These are phyloP conservation scores for Ophiostoma himal-ulmi DNA, from an alignment of 2,329 filamentous ascomycete species.

Conservation along the genomic window DNA sequence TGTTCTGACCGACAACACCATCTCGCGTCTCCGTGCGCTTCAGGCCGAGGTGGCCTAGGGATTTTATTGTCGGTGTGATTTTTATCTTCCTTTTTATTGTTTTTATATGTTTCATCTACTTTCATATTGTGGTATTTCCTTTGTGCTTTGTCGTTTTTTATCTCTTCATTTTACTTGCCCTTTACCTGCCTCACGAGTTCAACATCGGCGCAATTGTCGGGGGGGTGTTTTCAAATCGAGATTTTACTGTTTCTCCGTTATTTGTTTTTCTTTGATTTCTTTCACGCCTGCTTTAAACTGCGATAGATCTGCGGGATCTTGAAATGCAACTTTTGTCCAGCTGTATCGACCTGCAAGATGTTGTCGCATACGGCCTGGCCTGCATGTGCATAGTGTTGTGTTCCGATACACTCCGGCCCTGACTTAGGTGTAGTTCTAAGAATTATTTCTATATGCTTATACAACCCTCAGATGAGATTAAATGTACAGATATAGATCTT, in stretches of 20 bases:
- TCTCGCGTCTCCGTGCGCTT: slow-evolving; percentile 13
- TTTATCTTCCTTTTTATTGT: neutral
- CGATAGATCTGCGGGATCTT: neutral
- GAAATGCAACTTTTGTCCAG: neutral
- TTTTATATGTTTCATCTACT: neutral
- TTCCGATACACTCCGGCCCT: neutral
- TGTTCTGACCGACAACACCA: slow-evolving; percentile 14
- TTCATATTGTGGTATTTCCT: neutral
- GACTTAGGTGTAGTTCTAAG: too few relatives aligned
- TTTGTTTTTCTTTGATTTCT: neutral
- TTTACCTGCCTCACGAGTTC: neutral
- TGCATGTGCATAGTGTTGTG: neutral
- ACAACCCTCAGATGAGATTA: too few relatives aligned
- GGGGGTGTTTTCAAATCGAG: too few relatives aligned
- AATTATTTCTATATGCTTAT: too few relatives aligned
- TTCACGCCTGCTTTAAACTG: neutral
- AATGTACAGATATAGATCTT: too few relatives aligned
- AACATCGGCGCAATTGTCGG: neutral
- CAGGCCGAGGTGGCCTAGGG: slow-evolving; percentile 10
- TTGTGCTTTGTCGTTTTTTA: neutral
- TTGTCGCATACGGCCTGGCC: neutral
- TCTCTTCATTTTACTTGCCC: neutral
- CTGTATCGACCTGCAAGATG: neutral
- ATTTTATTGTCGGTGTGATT: neutral
- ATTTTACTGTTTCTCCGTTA: too few relatives aligned